These are phyloP conservation scores for Mangifera indica DNA, from an alignment of 345 rosid genomes.

Conservation along the genomic window DNA sequence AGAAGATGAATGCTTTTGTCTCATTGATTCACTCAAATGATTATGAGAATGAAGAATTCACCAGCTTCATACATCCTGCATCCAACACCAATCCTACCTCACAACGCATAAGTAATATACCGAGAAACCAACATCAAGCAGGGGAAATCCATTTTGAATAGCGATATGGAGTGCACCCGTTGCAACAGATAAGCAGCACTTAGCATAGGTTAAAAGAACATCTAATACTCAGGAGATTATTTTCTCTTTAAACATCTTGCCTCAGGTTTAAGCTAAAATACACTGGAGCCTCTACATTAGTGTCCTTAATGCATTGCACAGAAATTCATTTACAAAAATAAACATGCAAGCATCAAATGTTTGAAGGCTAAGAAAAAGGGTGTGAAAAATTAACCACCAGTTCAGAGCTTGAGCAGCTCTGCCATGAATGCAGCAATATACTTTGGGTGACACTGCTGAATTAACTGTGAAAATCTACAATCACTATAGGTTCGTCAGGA, in stretches of 20 bases:
- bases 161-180: neutral
- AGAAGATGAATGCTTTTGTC: neutral
- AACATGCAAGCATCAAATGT: neutral
- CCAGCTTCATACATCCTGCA: neutral
- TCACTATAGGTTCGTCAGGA: neutral
- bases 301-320: neutral
- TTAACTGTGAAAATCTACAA: neutral
- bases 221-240: neutral
- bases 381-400: neutral
- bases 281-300: neutral
- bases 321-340: too few relatives aligned
- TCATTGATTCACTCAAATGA: neutral
- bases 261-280: neutral
- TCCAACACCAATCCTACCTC: neutral
- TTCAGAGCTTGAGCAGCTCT: neutral
- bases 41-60: neutral
- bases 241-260: neutral
- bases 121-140: neutral
- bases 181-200: neutral
- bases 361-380: neutral
- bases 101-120: neutral
- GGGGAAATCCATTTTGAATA: neutral
- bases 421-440: neutral
- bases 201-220: neutral
- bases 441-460: neutral